A percentile compares a stretch with the other conserved stretches of the same genome.
Conservation (phyloP, 495 filamentous ascomycete genomes). For the Annulohypoxylon maeteangense region DNA sequence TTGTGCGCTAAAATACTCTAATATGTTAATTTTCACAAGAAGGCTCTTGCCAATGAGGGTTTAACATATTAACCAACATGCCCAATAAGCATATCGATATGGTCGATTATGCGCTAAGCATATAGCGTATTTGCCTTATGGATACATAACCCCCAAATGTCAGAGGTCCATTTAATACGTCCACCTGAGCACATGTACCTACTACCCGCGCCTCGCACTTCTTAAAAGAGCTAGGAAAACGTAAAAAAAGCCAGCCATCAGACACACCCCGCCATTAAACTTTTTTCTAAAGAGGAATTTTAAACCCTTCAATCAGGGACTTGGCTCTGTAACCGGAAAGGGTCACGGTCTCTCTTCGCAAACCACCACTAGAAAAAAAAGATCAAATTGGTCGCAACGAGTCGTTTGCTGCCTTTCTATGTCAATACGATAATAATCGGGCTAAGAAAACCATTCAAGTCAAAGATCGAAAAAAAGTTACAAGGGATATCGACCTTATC, state of each 20-base stretch:
- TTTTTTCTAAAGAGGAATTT: conserved; percentile 28
- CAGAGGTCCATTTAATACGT: neutral
- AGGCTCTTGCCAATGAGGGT: neutral
- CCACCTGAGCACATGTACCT: conserved; percentile 3
- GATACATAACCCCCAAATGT: neutral
- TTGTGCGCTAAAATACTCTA: neutral
- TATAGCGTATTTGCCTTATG: neutral
- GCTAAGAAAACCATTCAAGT: neutral
- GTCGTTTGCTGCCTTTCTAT: conserved; percentile 25
- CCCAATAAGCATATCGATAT: neutral
- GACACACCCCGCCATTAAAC: conserved; percentile 38
- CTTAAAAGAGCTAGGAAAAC: conserved; percentile 32
- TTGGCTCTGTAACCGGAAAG: conserved; percentile 32
- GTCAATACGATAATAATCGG: conserved; percentile 28
- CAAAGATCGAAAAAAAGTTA: neutral
- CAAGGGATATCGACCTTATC: too few species aligned
- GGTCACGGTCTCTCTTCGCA: conserved; percentile 22
- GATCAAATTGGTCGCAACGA: conserved; percentile 19
- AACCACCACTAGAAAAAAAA: conserved; percentile 26
- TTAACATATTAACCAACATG: too few species aligned
- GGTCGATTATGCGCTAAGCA: neutral
- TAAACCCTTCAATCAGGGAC: conserved; percentile 34
- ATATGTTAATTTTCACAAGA: neutral
- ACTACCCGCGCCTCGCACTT: conserved; percentile 29
- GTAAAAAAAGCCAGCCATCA: conserved; percentile 17